Conservation (phyloP, 257 asterid species). For the Solanum bukasovii region DNA sequence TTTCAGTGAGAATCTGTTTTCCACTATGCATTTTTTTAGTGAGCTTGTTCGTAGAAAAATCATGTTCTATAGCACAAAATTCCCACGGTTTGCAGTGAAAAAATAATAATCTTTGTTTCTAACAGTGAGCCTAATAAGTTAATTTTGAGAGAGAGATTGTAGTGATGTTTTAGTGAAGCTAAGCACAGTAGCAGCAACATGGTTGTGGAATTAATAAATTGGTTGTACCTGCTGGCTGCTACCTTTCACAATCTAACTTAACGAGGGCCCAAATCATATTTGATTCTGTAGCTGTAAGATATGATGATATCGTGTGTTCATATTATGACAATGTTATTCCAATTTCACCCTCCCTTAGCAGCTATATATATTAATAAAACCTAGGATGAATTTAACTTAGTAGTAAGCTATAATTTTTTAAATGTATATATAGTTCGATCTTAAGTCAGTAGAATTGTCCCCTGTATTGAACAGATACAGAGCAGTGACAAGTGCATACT, state of each 20-base stretch:
- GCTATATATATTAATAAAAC: background rate
- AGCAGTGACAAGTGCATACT: conserved; percentile 82
- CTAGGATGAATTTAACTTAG: background rate
- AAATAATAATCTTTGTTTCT: too few species aligned
- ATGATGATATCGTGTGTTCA: background rate
- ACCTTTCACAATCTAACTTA: background rate
- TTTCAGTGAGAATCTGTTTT: too few species aligned
- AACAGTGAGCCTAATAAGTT: background rate
- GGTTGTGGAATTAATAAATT: background rate
- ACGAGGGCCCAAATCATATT: background rate
- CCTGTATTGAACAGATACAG: conserved; percentile 40
- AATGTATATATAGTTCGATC: background rate
- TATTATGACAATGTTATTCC: background rate
- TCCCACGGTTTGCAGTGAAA: too few species aligned
- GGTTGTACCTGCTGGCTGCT: background rate
- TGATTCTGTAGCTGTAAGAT: background rate
- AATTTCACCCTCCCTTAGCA: background rate
- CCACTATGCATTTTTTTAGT: too few species aligned
- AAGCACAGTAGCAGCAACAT: background rate
- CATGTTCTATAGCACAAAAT: too few species aligned
- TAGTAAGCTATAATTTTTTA: background rate
- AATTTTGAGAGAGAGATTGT: background rate
- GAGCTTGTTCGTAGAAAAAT: too few species aligned
- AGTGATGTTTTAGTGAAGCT: background rate
- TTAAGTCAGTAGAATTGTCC: background rate